phyloP scores from a whole-genome alignment of 495 filamentous ascomycete genomes.

The Cairneyella variabilis region DNA sequence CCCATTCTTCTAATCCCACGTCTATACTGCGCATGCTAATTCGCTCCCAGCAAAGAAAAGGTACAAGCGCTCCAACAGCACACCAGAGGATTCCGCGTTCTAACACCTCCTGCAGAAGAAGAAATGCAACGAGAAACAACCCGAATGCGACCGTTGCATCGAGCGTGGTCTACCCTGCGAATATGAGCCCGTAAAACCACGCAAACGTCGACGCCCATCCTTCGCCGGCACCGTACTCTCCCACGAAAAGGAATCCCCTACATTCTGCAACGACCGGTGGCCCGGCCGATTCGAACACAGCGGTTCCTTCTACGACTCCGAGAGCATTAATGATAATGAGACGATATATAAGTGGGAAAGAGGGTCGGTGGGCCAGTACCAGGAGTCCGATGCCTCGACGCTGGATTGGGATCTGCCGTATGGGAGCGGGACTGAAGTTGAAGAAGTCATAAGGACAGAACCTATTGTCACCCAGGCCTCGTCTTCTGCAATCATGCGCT shows the following conservation, averaged over 20 bases:
- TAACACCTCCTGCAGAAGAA: constrained; percentile 46
- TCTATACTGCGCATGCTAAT: background rate
- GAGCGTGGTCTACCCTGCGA: constrained; percentile 49
- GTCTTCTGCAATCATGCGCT: constrained; percentile 11
- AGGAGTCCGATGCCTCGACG: constrained; percentile 7
- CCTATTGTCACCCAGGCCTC: background rate
- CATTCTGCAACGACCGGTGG: constrained; percentile 16
- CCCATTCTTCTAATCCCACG: background rate
- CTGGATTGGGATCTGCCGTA: constrained; percentile 9
- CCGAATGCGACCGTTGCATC: constrained; percentile 52
- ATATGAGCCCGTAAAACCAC: constrained; percentile 54
- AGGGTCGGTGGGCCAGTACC: constrained; percentile 7
- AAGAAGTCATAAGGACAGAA: constrained; percentile 19
- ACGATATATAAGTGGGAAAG: constrained; percentile 19
- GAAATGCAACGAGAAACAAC: constrained; percentile 60
- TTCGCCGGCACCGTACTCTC: constrained; percentile 14
- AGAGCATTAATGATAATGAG: constrained; percentile 4
- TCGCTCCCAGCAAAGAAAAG: constrained; percentile 44
- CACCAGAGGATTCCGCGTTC: too few relatives aligned
- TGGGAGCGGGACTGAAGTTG: constrained; percentile 12
- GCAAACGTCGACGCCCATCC: constrained; percentile 41
- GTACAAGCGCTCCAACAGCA: constrained; percentile 22
- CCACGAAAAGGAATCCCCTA: constrained; percentile 5
- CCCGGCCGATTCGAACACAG: constrained; percentile 21
- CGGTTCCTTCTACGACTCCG: constrained; percentile 19